Evolutionary conservation across 768 basidiomycete genomes (phyloP).

Genomic region (Galerina marginata): DNA sequence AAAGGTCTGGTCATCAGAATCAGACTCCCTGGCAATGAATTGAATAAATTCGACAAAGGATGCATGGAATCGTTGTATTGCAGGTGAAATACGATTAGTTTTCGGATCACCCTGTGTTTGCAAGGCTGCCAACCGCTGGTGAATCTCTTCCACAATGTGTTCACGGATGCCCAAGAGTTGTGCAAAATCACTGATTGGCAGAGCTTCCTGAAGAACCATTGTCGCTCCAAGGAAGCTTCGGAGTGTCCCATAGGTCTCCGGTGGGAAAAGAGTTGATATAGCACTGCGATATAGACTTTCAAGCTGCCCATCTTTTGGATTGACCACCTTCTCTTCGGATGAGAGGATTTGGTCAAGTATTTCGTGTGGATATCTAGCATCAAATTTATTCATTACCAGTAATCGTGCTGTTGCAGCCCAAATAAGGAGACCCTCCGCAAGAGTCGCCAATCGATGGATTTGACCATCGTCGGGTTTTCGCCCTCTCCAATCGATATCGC

Average conservation of each 20-base stretch:
- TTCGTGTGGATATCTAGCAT: neutral
- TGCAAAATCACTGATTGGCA: no score
- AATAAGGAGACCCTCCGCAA: neutral
- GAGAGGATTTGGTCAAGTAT: neutral
- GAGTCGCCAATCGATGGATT: neutral
- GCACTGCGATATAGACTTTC: neutral
- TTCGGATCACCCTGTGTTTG: neutral
- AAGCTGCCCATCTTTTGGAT: neutral
- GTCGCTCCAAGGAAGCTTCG: no score
- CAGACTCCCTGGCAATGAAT: neutral
- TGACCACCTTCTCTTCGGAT: neutral
- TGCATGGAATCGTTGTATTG: neutral
- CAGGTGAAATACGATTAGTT: neutral
- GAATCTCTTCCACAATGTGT: neutral
- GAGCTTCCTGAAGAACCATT: no score
- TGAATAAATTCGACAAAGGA: neutral
- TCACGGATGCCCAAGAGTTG: no score
- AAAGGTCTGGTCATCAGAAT: neutral
- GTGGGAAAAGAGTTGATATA: neutral
- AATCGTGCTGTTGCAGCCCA: slow-evolving; percentile 4
- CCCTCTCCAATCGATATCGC: neutral
- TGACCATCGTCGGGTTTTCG: neutral
- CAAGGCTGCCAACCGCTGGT: neutral
- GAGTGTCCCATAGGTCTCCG: neutral
- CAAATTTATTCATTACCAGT: neutral